Conservation (phyloP, 1,139 yeast species). For the Blastobotrys ciferrii region DNA sequence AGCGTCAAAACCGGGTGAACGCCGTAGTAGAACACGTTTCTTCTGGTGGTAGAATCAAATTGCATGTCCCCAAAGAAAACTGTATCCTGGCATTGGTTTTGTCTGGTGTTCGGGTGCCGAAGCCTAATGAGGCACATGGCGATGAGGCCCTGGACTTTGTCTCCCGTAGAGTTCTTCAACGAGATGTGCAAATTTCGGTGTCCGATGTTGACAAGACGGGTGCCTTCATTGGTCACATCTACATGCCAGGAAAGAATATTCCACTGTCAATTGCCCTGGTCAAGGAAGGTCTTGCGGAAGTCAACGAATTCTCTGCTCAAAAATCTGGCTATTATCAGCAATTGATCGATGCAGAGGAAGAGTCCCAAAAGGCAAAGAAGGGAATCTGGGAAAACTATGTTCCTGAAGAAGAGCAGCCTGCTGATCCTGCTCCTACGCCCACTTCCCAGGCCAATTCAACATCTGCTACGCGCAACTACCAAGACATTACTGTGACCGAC, state of each 20-base stretch:
- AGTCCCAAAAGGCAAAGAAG: conserved; percentile 52
- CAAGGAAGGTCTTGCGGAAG: conserved; percentile 60
- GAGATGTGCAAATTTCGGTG: conserved; percentile 68
- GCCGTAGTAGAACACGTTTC: conserved; percentile 73
- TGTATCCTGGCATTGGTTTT: conserved; percentile 66
- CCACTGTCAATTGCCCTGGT: conserved; percentile 66
- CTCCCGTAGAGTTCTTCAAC: conserved; percentile 59
- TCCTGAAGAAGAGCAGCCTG: conserved; percentile 32
- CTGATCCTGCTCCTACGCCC: conserved; percentile 14
- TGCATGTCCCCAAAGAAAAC: conserved; percentile 71
- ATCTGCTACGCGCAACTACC: conserved; percentile 42
- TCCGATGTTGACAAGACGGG: conserved; percentile 75
- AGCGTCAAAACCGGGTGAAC: conserved; percentile 60
- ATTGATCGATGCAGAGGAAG: conserved; percentile 59
- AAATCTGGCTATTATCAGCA: conserved; percentile 55
- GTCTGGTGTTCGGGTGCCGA: conserved; percentile 61
- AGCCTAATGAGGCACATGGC: conserved; percentile 45
- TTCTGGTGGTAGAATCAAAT: conserved; percentile 63
- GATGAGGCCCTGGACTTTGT: conserved; percentile 58
- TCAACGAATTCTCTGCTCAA: conserved; percentile 64
- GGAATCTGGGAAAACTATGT: conserved; percentile 67
- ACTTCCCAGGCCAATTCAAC: conserved; percentile 18
- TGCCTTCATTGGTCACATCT: conserved; percentile 74
- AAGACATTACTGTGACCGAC: conserved; percentile 62
- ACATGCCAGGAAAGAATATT: conserved; percentile 48